phyloP scores from a whole-genome alignment of 805 yeast species.

The Pichia nakasei region DNA sequence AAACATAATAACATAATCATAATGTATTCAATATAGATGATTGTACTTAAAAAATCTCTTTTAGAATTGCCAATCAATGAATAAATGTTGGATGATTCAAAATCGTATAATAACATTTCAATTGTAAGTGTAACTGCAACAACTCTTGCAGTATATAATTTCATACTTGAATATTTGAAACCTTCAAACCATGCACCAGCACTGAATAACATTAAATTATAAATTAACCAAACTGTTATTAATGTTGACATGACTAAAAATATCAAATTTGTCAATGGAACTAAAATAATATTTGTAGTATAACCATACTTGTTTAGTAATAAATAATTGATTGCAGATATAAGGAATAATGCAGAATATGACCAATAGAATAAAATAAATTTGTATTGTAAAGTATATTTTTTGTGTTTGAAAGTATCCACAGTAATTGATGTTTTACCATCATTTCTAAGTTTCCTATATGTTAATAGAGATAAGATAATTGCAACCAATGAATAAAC shows the following conservation, averaged over 20 bases:
- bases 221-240: constrained; percentile 25
- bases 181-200: constrained; percentile 18
- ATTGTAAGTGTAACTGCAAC: constrained; percentile 15
- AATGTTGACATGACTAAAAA: constrained; percentile 18
- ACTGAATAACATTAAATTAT: constrained; percentile 24
- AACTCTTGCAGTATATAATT: constrained; percentile 13
- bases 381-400: constrained; percentile 21
- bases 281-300: constrained; percentile 11
- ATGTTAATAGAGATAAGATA: constrained; percentile 13
- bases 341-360: constrained; percentile 14
- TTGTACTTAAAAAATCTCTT: constrained; percentile 13
- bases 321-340: constrained; percentile 13
- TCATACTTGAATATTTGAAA: constrained; percentile 4
- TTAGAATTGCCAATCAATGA: constrained; percentile 20
- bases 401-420: constrained; percentile 13
- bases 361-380: constrained; percentile 15
- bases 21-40: constrained; percentile 21
- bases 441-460: constrained; percentile 9
- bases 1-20: constrained; percentile 11
- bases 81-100: constrained; percentile 23
- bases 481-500: constrained; percentile 14
- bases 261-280: constrained; percentile 17
- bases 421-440: constrained; percentile 16
- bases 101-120: constrained; percentile 23
- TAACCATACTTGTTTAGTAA: constrained; percentile 23